phyloP scores from a whole-genome alignment of 306 rosid genomes.

The Calophaca sinica region DNA sequence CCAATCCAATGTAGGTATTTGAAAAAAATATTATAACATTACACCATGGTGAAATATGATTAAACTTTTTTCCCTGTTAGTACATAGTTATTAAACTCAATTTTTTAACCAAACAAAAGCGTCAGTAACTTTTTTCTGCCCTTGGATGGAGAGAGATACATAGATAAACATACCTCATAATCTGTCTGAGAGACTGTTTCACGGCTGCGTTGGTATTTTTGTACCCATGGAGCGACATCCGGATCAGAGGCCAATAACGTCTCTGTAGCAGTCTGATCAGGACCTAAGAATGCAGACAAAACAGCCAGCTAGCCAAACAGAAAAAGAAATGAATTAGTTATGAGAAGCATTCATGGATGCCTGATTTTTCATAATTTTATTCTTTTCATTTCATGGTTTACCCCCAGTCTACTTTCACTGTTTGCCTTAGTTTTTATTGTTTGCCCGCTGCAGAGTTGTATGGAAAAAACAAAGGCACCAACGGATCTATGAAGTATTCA shows the following conservation, averaged over 20 bases:
- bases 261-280: conserved; percentile 85
- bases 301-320: conserved; percentile 77
- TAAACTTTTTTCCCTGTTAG: too few species aligned
- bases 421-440: too few species aligned
- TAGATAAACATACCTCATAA: conserved; percentile 67
- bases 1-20: too few species aligned
- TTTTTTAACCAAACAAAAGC: conserved; percentile 30
- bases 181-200: conserved; percentile 95
- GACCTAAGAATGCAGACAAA: conserved; percentile 88
- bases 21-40: too few species aligned
- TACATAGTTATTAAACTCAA: too few species aligned
- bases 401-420: too few species aligned
- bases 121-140: conserved; percentile 5
- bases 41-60: too few species aligned
- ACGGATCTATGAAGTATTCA: too few species aligned
- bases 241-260: conserved; percentile 78
- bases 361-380: not conserved
- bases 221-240: conserved; percentile 88
- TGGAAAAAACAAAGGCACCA: too few species aligned
- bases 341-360: conserved; percentile 4
- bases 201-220: conserved; percentile 89
- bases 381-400: too few species aligned
- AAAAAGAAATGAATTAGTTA: conserved; percentile 28
- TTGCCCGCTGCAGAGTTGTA: too few species aligned
- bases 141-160: not conserved